Conservation (phyloP, 257 asterid species). For the Buddleja alternifolia region DNA sequence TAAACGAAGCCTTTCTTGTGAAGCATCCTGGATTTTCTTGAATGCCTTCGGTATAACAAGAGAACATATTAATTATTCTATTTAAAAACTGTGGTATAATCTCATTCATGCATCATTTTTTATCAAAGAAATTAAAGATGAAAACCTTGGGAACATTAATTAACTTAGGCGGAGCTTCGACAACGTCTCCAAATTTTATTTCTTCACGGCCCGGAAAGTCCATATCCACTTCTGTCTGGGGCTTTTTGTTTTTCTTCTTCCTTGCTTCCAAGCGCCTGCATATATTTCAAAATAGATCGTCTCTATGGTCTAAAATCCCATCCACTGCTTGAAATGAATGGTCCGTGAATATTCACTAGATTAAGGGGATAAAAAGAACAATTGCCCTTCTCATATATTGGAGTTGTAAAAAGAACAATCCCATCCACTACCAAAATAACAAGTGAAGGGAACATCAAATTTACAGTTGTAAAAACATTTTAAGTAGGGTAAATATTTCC, state of each 20-base stretch:
- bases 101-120: background rate
- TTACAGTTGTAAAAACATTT: no score
- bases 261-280: slow-evolving; percentile 73
- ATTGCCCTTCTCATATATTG: no score
- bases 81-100: background rate
- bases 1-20: slow-evolving; percentile 83
- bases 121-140: background rate
- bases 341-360: no score
- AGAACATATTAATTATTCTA: background rate
- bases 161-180: slow-evolving; percentile 89
- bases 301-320: background rate
- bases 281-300: slow-evolving; percentile 20
- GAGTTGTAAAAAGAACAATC: no score
- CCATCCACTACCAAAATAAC: no score
- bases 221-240: slow-evolving; percentile 41
- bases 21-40: slow-evolving; percentile 65
- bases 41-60: slow-evolving; percentile 44
- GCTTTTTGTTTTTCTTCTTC: slow-evolving; percentile 69
- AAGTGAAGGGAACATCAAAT: no score
- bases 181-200: slow-evolving; percentile 85
- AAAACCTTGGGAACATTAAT: slow-evolving; percentile 75
- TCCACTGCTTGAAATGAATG: background rate
- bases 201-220: slow-evolving; percentile 65
- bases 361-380: no score
- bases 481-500: background rate